These are phyloP conservation scores for Solanum lycopersicoides DNA, from an alignment of 257 asterid genomes.

Conservation along the genomic window DNA sequence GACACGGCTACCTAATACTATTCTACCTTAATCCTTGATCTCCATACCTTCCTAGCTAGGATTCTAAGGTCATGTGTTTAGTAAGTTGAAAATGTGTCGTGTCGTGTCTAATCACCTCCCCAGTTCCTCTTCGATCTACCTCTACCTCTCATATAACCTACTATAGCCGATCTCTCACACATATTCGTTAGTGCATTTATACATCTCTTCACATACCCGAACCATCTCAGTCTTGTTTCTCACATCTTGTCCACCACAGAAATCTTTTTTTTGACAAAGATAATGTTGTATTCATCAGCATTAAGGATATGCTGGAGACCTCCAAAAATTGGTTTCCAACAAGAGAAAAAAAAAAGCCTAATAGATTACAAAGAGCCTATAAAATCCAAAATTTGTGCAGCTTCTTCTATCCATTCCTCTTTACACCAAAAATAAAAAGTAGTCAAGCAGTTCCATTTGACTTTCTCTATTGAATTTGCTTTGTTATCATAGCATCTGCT, in stretches of 20 bases:
- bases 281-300: too few relatives aligned
- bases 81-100: background rate
- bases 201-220: background rate
- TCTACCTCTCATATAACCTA: background rate
- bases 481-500: too few relatives aligned
- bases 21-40: background rate
- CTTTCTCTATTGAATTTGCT: too few relatives aligned
- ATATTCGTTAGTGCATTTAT: background rate
- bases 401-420: too few relatives aligned
- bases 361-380: too few relatives aligned
- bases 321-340: too few relatives aligned
- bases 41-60: background rate
- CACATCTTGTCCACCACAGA: background rate
- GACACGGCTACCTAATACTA: background rate
- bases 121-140: background rate
- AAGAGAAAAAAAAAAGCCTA: too few relatives aligned
- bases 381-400: too few relatives aligned
- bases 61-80: background rate
- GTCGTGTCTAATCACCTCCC: background rate
- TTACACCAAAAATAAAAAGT: too few relatives aligned
- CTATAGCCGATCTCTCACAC: background rate
- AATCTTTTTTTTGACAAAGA: too few relatives aligned
- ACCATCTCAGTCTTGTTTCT: background rate
- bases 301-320: too few relatives aligned
- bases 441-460: too few relatives aligned